Evolutionary conservation across 306 rosid species (phyloP).

Genomic region (Lathyrus oleraceus): DNA sequence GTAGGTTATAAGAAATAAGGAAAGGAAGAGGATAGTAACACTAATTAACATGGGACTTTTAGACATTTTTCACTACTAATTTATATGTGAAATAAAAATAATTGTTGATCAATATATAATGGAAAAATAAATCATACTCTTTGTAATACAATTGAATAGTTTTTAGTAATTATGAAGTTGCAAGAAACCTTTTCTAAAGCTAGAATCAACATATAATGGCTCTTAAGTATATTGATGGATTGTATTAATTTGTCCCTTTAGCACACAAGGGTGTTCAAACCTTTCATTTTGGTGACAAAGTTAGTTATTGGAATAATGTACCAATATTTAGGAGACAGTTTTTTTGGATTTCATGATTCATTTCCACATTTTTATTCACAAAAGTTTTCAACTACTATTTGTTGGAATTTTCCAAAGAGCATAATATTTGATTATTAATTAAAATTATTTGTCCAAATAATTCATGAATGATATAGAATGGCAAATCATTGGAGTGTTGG

Average conservation of each 20-base stretch:
- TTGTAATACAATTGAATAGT: background rate
- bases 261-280: background rate
- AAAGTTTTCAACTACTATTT: too few relatives aligned
- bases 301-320: background rate
- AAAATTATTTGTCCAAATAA: too few relatives aligned
- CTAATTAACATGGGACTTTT: background rate
- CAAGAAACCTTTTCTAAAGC: background rate
- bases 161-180: background rate
- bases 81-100: background rate
- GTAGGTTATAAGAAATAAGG: background rate
- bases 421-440: too few relatives aligned
- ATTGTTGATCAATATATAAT: background rate
- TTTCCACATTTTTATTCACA: too few relatives aligned
- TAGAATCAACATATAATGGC: background rate
- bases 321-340: too few relatives aligned
- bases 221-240: background rate
- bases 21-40: background rate
- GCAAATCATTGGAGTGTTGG: too few relatives aligned
- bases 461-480: too few relatives aligned
- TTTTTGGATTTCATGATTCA: too few relatives aligned
- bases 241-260: background rate
- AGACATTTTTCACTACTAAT: background rate
- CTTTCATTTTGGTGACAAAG: background rate
- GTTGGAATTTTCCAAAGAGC: too few relatives aligned
- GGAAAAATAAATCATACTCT: background rate